Evolutionary conservation across 1,284 basidiomycete genomes (phyloP), one percentile per base, ranked within the genome.

Genomic region (Cryptococcus amylolentus): DNA sequence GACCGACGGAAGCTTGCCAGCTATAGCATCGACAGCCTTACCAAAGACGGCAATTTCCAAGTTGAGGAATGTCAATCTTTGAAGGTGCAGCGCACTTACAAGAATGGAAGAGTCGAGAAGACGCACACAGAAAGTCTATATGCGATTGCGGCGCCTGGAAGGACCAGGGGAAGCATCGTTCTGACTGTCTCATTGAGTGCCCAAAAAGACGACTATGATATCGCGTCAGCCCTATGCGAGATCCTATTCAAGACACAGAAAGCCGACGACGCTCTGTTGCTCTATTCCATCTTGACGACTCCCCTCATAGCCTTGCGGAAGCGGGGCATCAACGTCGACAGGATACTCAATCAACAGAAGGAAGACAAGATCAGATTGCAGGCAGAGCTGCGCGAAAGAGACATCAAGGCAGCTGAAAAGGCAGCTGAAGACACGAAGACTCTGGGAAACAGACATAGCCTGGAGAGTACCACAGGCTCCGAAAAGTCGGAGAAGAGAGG

Each of bases 241-340:
- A 72, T 88, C 4, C 75, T 95, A 20, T 88, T 95, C 60, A 83
- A 86, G 50, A 82, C 83, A 2, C 85, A 85, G 3, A 88, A 88
- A 68, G 83, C 85, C 8, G 89, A 91, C 64, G 92, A 96, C 69
- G 84, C 88, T 0, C 78, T 98, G 8, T 75, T 98, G 13, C 88
- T 96, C 68, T 90, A 91, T 85, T 95, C 91, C 56, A 90, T 98
- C 47, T 82, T 98, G 12, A 91, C 90, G 0, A 96, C 93, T 0
- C 89, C 94, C 57, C 79, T 98, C 46, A 83, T 85, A 60, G 86
- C 89, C 2, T 79, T 98, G 54, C 88, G 87, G 71, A 81, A 93
- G 54, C 82, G 94, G 60, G 73, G 73, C 3, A 73, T 67, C 68
- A 74, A 76, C 44, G 93, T 97, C 51, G 93, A 97, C 71, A 84